A percentile compares a stretch with the other conserved stretches of the same genome.
Evolutionary conservation across 306 rosid genomes (phyloP).

Genomic region (Oxytropis ochrocephala): DNA sequence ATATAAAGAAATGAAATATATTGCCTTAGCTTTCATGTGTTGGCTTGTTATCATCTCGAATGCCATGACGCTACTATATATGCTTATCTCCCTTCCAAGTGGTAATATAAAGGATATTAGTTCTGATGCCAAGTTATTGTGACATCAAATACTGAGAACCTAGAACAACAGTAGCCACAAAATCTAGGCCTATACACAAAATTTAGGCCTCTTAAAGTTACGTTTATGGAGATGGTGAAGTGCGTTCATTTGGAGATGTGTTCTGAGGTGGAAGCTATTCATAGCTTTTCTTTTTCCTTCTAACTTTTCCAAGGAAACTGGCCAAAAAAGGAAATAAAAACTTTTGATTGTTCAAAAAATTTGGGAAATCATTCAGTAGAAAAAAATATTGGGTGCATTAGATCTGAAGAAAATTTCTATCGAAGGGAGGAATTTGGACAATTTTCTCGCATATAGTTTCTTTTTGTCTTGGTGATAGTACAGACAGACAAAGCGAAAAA

Average conservation of each 20-base stretch:
- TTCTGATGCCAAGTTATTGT: background rate
- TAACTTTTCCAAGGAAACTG: background rate
- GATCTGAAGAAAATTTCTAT: background rate
- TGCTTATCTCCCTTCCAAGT: background rate
- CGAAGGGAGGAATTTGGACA: background rate
- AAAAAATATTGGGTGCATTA: background rate
- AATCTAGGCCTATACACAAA: background rate
- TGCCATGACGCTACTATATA: background rate
- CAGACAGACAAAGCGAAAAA: background rate
- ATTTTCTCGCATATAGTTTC: background rate
- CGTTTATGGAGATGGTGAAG: background rate
- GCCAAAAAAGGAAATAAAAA: background rate
- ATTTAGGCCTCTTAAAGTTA: background rate
- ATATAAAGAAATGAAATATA: background rate
- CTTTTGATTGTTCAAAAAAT: conserved; percentile 3
- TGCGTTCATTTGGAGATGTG: background rate
- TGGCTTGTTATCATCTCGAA: background rate
- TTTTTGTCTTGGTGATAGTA: background rate
- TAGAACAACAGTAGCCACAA: background rate
- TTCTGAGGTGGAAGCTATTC: background rate
- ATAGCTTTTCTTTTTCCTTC: background rate
- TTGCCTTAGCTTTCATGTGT: background rate
- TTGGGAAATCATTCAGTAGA: background rate
- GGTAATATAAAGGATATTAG: background rate
- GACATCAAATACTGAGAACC: background rate